Evolutionary conservation across 2,329 filamentous ascomycete species (phyloP).

Genomic region (Tolypocladium sp.): DNA sequence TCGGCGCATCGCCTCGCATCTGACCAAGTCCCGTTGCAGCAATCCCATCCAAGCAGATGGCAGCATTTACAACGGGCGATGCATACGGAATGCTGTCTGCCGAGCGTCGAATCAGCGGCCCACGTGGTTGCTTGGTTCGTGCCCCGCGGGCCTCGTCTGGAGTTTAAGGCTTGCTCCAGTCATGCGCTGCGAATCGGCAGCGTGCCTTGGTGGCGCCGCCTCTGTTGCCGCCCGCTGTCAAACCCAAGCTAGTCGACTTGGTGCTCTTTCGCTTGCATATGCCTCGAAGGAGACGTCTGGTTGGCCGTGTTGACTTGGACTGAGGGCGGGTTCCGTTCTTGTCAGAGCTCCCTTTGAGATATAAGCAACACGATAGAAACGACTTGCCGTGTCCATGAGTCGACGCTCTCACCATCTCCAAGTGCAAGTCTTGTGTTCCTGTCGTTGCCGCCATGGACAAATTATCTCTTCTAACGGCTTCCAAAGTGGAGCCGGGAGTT

Average conservation of each 20-base stretch:
- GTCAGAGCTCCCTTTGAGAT: neutral
- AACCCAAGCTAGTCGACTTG: neutral
- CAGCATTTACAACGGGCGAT: neutral
- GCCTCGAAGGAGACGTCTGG: neutral
- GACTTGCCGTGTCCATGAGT: neutral
- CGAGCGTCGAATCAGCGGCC: neutral
- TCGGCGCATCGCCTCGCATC: neutral
- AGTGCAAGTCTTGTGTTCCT: neutral
- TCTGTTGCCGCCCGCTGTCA: neutral
- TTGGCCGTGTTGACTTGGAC: neutral
- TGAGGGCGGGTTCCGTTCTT: neutral
- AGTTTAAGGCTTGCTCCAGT: neutral
- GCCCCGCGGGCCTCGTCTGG: neutral
- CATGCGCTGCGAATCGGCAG: neutral
- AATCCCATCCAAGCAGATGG: neutral
- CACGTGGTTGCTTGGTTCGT: neutral
- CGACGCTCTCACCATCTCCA: neutral
- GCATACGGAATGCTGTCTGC: neutral
- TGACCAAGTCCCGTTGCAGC: neutral
- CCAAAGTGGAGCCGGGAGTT: constrained; percentile 22
- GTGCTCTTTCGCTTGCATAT: neutral
- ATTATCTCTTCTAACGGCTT: constrained; percentile 27
- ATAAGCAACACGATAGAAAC: neutral
- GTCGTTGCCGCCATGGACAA: constrained; percentile 17
- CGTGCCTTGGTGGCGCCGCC: neutral